Conservation (phyloP, 106 monocot species). For the Chionographis japonica region DNA sequence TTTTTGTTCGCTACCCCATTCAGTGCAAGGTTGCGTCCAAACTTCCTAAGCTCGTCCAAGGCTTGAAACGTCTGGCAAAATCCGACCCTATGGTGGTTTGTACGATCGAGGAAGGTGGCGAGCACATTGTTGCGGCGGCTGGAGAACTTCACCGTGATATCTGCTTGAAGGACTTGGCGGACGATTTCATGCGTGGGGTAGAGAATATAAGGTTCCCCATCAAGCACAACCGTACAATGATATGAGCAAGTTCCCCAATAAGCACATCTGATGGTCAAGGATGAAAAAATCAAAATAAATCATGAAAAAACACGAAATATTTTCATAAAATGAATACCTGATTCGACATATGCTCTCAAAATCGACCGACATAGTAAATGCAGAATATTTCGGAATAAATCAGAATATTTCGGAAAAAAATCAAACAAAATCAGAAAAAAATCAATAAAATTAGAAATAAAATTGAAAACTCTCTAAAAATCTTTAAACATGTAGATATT, state of each 20-base stretch:
- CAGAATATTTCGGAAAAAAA: too few relatives aligned
- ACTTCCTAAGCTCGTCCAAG: slow-evolving; percentile 20
- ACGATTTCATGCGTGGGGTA: slow-evolving; percentile 14
- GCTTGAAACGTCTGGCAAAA: slow-evolving; percentile 16
- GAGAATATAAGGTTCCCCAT: slow-evolving; percentile 1
- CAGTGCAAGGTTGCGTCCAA: slow-evolving; percentile 22
- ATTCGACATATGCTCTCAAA: too few relatives aligned
- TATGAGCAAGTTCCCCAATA: slow-evolving; percentile 25
- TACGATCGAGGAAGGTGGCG: slow-evolving; percentile 16
- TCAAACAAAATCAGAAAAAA: too few relatives aligned
- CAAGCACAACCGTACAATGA: slow-evolving; percentile 10
- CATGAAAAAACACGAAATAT: too few relatives aligned
- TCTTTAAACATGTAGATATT: too few relatives aligned
- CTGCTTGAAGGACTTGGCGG: slow-evolving; percentile 13
- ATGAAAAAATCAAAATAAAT: too few relatives aligned
- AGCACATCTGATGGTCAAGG: slow-evolving; percentile 6
- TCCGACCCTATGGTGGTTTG: slow-evolving; percentile 19
- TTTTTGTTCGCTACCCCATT: slow-evolving; percentile 14
- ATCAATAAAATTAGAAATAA: too few relatives aligned
- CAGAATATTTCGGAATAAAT: too few relatives aligned
- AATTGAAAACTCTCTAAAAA: too few relatives aligned
- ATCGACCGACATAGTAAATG: too few relatives aligned
- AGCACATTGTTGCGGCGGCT: slow-evolving; percentile 12
- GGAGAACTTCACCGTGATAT: slow-evolving; percentile 14
- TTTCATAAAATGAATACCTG: too few relatives aligned